Evolutionary conservation across 2,329 filamentous ascomycete genomes (phyloP), one percentile per base, ranked within the genome.

Genomic region (Hawksworthiomyces lignivorus): DNA sequence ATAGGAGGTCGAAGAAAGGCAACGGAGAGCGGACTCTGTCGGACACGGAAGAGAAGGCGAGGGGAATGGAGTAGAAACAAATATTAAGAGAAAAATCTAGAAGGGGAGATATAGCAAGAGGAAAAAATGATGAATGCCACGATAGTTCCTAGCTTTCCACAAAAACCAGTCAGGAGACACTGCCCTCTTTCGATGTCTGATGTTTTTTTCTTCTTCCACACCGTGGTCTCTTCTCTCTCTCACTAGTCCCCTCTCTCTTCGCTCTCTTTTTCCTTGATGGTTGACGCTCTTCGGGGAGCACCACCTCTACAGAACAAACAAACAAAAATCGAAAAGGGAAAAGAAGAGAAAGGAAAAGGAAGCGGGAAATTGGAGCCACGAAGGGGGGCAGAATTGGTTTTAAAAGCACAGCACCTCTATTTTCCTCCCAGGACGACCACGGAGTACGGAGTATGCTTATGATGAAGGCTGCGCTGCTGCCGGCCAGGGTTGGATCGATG

Each of bases 341-440:
- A 30, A 12, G 21, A 30, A 33, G 34, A 14, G 24, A 21, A 22
- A 18, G 32, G 19, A 18, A 24, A 14, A 32, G 28, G 41, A 22
- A 42, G 36, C 28, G 38, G 39, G 32, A 48, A 31, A 39, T 45
- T 40, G 44, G 44, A 26, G 24, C 12, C 31, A 31, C 29, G 36
- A 27, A 37, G 17, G 26, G 39, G 38, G 43, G 44, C 22, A 22
- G 44, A 40, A 41, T 47, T 47, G 19, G 44, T 43, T 46, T 47
- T 49, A 47, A 49, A 47, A 49, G 34, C 38, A 38, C 35, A 37
- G 40, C 35, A 32, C 36, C 44, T 4, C 12, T 12, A 26, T 26
- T 26, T 26, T 26, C 24, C 24, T 26, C 8, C 12, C 12, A 12
- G 12, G 8, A 26, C 12, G 24, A 31, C 6, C 10, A 14, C 15